These are phyloP conservation scores for Ceratobasidium sp. DNA, from an alignment of 1,284 basidiomycete genomes.

Conservation along the genomic window DNA sequence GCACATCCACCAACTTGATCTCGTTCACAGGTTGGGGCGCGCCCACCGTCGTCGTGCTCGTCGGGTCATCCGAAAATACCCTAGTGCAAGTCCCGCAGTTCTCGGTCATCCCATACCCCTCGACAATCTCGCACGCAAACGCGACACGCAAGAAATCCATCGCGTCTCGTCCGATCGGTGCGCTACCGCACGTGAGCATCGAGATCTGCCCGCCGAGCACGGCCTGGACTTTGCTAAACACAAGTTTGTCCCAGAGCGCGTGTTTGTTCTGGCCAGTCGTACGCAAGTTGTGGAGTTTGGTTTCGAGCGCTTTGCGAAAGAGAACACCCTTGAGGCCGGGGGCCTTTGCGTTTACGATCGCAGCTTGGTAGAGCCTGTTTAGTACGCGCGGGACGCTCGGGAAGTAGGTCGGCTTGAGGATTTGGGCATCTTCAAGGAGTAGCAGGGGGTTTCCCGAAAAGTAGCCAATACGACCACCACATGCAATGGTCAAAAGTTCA, in stretches of 20 bases:
- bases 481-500: constrained; percentile 57
- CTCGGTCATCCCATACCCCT: constrained; percentile 89
- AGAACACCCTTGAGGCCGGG: constrained; percentile 86
- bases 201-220: constrained; percentile 79
- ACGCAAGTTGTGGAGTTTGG: constrained; percentile 80
- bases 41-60: constrained; percentile 77
- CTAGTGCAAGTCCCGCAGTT: constrained; percentile 68
- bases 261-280: constrained; percentile 78
- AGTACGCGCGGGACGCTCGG: constrained; percentile 86
- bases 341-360: constrained; percentile 77
- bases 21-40: constrained; percentile 77
- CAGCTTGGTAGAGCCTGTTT: constrained; percentile 83
- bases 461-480: constrained; percentile 83
- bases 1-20: constrained; percentile 86
- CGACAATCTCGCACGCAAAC: constrained; percentile 72
- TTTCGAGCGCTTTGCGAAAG: constrained; percentile 81
- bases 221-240: constrained; percentile 90
- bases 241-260: constrained; percentile 85
- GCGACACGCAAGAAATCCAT: constrained; percentile 86
- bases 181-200: constrained; percentile 78
- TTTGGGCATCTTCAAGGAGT: constrained; percentile 87
- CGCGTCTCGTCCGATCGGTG: constrained; percentile 80
- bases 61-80: constrained; percentile 59
- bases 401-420: constrained; percentile 85
- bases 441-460: constrained; percentile 90